Conservation (phyloP, 805 yeast genomes). For the Suhomyces vadensis region DNA sequence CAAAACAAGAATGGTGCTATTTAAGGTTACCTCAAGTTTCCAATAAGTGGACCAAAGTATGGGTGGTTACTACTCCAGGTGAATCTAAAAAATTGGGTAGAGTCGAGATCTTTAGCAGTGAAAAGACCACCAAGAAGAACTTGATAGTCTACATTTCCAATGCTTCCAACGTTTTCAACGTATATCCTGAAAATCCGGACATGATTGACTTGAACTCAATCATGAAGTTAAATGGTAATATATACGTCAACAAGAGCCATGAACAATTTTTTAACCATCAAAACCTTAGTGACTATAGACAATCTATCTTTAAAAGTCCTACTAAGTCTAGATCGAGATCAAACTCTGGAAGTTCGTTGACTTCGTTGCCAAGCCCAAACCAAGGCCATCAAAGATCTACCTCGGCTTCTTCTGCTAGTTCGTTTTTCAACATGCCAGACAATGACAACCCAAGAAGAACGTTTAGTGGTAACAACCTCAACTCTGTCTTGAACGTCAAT, state of each 20-base stretch:
- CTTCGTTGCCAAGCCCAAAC: constrained; percentile 13
- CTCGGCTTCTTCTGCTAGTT: constrained; percentile 27
- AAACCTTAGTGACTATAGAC: constrained; percentile 1
- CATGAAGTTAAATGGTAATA: constrained; percentile 56
- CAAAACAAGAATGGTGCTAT: constrained; percentile 62
- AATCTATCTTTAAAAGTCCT: constrained; percentile 4
- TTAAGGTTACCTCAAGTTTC: constrained; percentile 59
- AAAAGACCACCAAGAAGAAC: constrained; percentile 50
- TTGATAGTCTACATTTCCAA: constrained; percentile 51
- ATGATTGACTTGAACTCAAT: constrained; percentile 59
- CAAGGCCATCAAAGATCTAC: constrained; percentile 20
- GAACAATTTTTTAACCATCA: constrained; percentile 30
- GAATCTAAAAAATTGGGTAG: constrained; percentile 49
- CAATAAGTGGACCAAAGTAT: constrained; percentile 60
- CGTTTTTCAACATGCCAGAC: constrained; percentile 27
- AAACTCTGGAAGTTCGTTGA: constrained; percentile 20
- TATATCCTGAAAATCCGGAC: constrained; percentile 57
- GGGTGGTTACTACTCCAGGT: constrained; percentile 49
- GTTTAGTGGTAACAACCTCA: constrained; percentile 3
- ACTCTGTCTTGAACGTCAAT: neutral
- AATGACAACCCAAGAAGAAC: constrained; percentile 23
- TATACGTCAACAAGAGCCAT: constrained; percentile 45
- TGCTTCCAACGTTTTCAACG: constrained; percentile 50
- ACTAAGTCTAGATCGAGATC: constrained; percentile 17
- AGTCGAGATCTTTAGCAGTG: constrained; percentile 53